phyloP scores from a whole-genome alignment of 495 filamentous ascomycete genomes.

The Penicillium ochrochloron region DNA sequence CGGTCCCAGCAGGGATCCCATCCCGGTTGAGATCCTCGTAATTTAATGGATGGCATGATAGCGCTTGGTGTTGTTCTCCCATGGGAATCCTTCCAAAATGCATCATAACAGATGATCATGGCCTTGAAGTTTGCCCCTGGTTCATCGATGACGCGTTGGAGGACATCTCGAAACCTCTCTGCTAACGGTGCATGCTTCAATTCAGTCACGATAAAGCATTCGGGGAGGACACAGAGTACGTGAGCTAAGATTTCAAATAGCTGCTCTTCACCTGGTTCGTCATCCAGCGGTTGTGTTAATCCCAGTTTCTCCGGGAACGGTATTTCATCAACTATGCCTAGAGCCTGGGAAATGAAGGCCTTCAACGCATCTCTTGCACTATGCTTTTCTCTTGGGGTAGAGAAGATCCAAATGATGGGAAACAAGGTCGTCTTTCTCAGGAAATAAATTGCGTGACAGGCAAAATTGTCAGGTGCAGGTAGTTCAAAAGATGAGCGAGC shows the following conservation, averaged over 20 bases:
- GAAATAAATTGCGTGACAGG: background rate
- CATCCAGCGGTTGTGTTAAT: no score
- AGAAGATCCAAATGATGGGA: conserved; percentile 1
- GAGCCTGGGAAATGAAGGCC: no score
- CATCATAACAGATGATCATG: background rate
- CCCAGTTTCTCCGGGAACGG: no score
- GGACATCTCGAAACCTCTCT: background rate
- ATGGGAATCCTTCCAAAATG: background rate
- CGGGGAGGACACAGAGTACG: no score
- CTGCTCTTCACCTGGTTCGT: no score
- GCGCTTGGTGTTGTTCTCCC: background rate
- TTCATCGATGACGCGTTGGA: background rate
- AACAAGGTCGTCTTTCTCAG: conserved; percentile 1
- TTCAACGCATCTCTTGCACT: no score
- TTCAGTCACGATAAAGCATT: conserved; percentile 13
- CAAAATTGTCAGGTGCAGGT: conserved; percentile 1
- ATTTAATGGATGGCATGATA: conserved; percentile 6
- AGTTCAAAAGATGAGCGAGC: conserved; percentile 4
- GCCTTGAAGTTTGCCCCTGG: conserved; percentile 3
- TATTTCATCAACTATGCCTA: no score
- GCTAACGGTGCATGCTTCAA: background rate
- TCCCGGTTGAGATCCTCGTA: conserved; percentile 2
- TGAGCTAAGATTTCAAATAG: no score
- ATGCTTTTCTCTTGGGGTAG: no score
- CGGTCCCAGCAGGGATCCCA: conserved; percentile 3